Conservation (phyloP, 1,139 yeast genomes). For the Zygoascus hellenicus region DNA sequence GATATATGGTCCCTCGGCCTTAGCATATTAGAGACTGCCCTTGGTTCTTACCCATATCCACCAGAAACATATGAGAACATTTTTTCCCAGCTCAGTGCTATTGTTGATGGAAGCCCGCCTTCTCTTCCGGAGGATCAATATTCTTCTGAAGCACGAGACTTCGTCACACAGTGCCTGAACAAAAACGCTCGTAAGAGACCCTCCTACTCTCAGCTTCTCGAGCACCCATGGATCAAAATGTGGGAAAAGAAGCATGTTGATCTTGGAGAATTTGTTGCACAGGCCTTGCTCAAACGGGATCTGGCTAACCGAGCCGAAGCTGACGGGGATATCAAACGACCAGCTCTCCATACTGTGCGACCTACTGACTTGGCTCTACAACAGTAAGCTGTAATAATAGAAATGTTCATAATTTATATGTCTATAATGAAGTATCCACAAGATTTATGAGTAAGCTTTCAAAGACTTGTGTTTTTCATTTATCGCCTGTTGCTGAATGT, state of each 20-base stretch:
- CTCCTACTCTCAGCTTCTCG: constrained; percentile 63
- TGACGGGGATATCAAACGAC: constrained; percentile 6
- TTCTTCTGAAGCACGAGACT: constrained; percentile 72
- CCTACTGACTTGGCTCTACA: constrained; percentile 9
- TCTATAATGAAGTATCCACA: neutral
- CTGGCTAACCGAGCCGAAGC: neutral
- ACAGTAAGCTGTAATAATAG: neutral
- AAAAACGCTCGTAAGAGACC: constrained; percentile 82
- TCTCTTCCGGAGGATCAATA: constrained; percentile 52
- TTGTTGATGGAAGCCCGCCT: constrained; percentile 96
- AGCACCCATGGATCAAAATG: constrained; percentile 75
- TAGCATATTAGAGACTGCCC: constrained; percentile 81
- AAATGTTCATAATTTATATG: neutral
- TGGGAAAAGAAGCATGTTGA: constrained; percentile 42
- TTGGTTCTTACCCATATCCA: constrained; percentile 92
- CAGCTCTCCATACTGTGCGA: constrained; percentile 16
- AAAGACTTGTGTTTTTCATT: no score
- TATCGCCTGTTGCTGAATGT: no score
- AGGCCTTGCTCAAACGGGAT: constrained; percentile 17
- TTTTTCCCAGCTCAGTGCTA: constrained; percentile 88
- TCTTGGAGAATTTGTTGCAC: constrained; percentile 39
- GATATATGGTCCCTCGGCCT: constrained; percentile 96
- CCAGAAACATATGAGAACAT: constrained; percentile 88
- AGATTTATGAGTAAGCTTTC: no score
- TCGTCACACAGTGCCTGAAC: constrained; percentile 72